Evolutionary conservation across 2,329 filamentous ascomycete species (phyloP), one percentile per base, ranked within the genome.

Genomic region (Colletotrichum liaoningense): DNA sequence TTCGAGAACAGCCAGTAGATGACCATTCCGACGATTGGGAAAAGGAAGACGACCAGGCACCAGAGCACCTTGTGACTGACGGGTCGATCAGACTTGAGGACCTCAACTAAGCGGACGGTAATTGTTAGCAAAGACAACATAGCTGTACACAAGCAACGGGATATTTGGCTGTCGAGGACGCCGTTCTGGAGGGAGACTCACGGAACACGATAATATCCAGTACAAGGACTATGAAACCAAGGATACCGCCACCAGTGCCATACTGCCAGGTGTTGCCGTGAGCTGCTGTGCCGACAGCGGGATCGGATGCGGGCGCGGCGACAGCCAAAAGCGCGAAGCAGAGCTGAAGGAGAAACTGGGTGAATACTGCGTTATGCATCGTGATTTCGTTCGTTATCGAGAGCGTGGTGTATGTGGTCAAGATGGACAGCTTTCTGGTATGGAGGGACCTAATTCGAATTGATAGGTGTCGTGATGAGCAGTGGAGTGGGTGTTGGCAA

Each of bases 1-100:
- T 92, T 89, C 59, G 90, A 91, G 83, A 92, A 92, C 65, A 93
- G 81, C 79, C 85, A 92, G 83, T 92, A 93, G 80, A 92, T 82
- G 77, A 91, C 81, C 80, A 91, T 84, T 72, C 91, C 91, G 76
- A 89, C 79, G 62, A 93, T 83, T 4, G 91, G 91, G 83, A 92
- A 92, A 74, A 92, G 81, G 84, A 92, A 92, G 77, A 92, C 89
- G 56, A 91, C 83, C 1, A 92, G 83, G 62, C 86, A 88, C 91
- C 91, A 93, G 35, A 92, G 82, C 3, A 92, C 79, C 83, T 93
- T 93, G 81, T 87, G 83, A 24, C 83, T 79, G 24, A 86, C 82
- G 5, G 90, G 86, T 72, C 90, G 90, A 81, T 88, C 91, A 54
- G 90, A 92, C 81, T 92, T 89, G 70, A 92, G 82, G 75, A 92